A percentile compares a stretch with the other conserved stretches of the same genome.
These are phyloP conservation scores for Oenanthe sinensis DNA, from an alignment of 129 eudicot genomes.

Conservation along the genomic window DNA sequence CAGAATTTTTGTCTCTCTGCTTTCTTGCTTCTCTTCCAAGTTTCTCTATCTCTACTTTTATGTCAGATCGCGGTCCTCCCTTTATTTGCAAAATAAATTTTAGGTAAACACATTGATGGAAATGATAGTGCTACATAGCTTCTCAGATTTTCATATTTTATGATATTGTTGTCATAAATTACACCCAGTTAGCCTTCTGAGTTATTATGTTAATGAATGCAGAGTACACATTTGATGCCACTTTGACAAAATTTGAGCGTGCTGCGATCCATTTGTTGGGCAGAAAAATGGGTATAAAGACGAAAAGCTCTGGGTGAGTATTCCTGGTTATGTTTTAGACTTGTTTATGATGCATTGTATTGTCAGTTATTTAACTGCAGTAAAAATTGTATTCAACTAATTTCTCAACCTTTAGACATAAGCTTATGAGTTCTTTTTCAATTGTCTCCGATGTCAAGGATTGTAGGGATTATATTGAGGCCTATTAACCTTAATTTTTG, in stretches of 20 bases:
- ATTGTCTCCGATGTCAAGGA: background rate
- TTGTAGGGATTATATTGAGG: background rate
- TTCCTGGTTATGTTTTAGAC: slow-evolving; percentile 11
- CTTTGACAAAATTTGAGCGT: slow-evolving; percentile 49
- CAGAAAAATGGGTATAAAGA: slow-evolving; percentile 58
- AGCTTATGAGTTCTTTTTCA: background rate
- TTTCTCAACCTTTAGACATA: background rate
- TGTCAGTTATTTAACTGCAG: background rate
- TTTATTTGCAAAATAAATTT: background rate
- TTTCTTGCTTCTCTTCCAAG: background rate
- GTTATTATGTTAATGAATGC: slow-evolving; percentile 21
- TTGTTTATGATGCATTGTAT: background rate
- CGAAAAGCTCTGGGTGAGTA: slow-evolving; percentile 84
- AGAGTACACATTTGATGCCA: slow-evolving; percentile 61
- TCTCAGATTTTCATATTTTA: background rate
- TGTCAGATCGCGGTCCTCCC: background rate
- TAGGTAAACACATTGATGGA: background rate
- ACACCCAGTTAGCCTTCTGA: background rate
- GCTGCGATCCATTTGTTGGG: slow-evolving; percentile 55
- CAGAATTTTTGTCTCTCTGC: background rate
- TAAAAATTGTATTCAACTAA: background rate
- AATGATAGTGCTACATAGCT: background rate
- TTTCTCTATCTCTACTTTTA: background rate
- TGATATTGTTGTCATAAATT: background rate
- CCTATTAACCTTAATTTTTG: slow-evolving; percentile 14